phyloP scores from a whole-genome alignment of 2,329 filamentous ascomycete species.

The Zarea fungicola region DNA sequence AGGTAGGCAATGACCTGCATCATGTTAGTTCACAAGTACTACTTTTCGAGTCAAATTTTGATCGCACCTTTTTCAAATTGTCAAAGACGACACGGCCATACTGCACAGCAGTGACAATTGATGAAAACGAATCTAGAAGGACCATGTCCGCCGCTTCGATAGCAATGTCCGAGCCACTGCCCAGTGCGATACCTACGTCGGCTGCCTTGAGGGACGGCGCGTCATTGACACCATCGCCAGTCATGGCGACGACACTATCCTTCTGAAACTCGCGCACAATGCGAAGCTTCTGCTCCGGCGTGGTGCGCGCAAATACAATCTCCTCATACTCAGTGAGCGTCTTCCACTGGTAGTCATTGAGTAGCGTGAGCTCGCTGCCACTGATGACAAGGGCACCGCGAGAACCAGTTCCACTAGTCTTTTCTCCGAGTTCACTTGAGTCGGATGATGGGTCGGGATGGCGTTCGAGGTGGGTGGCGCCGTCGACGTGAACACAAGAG shows the following conservation, averaged over 20 bases:
- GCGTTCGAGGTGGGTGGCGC: conserved; percentile 46
- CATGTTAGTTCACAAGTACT: background rate
- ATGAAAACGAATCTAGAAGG: conserved; percentile 68
- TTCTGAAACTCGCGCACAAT: conserved; percentile 72
- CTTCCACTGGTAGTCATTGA: conserved; percentile 66
- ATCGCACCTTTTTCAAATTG: conserved; percentile 61
- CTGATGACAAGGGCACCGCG: conserved; percentile 55
- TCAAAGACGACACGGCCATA: conserved; percentile 75
- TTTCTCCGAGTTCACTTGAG: conserved; percentile 19
- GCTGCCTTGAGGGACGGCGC: conserved; percentile 74
- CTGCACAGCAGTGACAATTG: conserved; percentile 65
- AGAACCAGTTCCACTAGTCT: conserved; percentile 15
- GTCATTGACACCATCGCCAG: conserved; percentile 84
- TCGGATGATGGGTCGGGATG: conserved; percentile 14
- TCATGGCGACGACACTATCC: conserved; percentile 70
- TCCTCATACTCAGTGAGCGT: conserved; percentile 60
- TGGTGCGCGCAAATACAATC: conserved; percentile 70
- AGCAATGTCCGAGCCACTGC: conserved; percentile 76
- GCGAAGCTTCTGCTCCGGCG: conserved; percentile 72
- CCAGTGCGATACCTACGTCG: conserved; percentile 78
- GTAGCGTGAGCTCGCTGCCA: conserved; percentile 58
- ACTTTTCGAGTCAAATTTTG: background rate
- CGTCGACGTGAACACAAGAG: conserved; percentile 49
- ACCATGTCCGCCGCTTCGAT: conserved; percentile 79
- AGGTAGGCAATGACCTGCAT: conserved; percentile 55